Evolutionary conservation across 2,329 filamentous ascomycete genomes (phyloP).

Genomic region (Cladosporium sp.): DNA sequence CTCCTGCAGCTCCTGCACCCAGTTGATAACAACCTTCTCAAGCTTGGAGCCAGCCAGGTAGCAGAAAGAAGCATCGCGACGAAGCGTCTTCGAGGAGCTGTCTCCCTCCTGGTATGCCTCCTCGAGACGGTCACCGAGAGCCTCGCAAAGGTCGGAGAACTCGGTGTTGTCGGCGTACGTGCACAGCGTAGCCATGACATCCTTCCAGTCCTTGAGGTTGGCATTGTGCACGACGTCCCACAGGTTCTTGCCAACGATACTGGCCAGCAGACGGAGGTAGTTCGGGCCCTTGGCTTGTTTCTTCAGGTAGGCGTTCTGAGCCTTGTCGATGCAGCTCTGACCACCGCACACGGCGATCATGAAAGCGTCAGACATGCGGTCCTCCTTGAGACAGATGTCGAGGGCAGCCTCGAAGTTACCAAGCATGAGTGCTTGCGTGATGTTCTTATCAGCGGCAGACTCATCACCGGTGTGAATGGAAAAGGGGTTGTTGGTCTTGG

Average conservation of each 20-base stretch:
- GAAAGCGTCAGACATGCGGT: conserved; percentile 91
- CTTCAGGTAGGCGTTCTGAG: conserved; percentile 84
- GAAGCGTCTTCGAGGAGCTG: conserved; percentile 48
- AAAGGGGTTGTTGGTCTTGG: conserved; percentile 93
- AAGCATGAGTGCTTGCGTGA: conserved; percentile 83
- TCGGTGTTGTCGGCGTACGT: conserved; percentile 89
- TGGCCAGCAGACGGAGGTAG: conserved; percentile 84
- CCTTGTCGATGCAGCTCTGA: conserved; percentile 89
- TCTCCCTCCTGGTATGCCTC: conserved; percentile 55
- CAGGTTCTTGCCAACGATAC: conserved; percentile 91
- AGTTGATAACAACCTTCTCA: conserved; percentile 94
- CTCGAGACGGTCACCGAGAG: conserved; percentile 83
- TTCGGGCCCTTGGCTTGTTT: conserved; percentile 79
- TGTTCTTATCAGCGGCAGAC: conserved; percentile 74
- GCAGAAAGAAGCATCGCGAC: conserved; percentile 94
- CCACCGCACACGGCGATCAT: conserved; percentile 97
- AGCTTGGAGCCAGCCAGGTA: conserved; percentile 93
- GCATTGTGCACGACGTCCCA: conserved; percentile 99
- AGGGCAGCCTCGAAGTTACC: conserved; percentile 89
- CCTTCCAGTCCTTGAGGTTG: conserved; percentile 90
- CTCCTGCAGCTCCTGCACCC: conserved; percentile 86
- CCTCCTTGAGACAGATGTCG: conserved; percentile 81
- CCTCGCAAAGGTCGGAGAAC: conserved; percentile 92
- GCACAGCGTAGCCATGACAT: conserved; percentile 92
- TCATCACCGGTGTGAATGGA: conserved; percentile 82